Conservation (phyloP, 768 basidiomycete genomes). For the Nevesoporus exiguus region DNA sequence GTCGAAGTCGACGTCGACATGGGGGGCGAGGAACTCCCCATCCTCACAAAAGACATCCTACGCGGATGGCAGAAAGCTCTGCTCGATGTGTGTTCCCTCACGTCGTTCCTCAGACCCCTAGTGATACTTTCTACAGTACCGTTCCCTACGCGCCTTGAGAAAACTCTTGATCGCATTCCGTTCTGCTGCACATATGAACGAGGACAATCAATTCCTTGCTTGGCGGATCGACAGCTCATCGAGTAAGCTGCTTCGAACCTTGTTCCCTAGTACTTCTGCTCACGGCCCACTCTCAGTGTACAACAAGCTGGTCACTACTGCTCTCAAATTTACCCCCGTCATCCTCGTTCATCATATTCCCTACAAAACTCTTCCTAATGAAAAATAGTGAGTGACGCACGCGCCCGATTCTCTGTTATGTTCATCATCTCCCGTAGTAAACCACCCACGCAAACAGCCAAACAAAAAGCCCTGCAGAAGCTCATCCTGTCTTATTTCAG, state of each 20-base stretch:
- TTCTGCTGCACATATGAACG: conserved; percentile 85
- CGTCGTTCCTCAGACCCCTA: background rate
- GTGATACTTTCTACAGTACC: conserved; percentile 51
- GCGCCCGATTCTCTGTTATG: background rate
- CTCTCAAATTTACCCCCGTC: conserved; percentile 87
- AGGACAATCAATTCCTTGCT: conserved; percentile 71
- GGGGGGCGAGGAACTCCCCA: conserved; percentile 42
- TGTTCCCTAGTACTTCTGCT: background rate
- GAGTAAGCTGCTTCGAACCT: conserved; percentile 13
- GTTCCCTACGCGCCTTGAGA: conserved; percentile 78
- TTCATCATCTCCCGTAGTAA: conserved; percentile 53
- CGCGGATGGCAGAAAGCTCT: conserved; percentile 86
- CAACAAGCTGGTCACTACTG: conserved; percentile 84
- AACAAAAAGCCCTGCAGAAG: conserved; percentile 83
- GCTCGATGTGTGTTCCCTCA: conserved; percentile 56
- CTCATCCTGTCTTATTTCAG: conserved; percentile 87
- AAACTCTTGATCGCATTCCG: conserved; percentile 89
- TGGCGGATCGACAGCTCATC: conserved; percentile 84
- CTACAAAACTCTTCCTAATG: conserved; percentile 75
- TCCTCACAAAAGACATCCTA: conserved; percentile 68
- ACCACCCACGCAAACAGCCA: conserved; percentile 73
- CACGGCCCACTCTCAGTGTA: conserved; percentile 57
- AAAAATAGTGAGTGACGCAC: conserved; percentile 69
- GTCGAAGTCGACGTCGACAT: conserved; percentile 40
- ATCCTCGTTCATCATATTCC: conserved; percentile 85